phyloP scores from a whole-genome alignment of 805 yeast species.

The Saccharomycopsis oosterbeekiorum region DNA sequence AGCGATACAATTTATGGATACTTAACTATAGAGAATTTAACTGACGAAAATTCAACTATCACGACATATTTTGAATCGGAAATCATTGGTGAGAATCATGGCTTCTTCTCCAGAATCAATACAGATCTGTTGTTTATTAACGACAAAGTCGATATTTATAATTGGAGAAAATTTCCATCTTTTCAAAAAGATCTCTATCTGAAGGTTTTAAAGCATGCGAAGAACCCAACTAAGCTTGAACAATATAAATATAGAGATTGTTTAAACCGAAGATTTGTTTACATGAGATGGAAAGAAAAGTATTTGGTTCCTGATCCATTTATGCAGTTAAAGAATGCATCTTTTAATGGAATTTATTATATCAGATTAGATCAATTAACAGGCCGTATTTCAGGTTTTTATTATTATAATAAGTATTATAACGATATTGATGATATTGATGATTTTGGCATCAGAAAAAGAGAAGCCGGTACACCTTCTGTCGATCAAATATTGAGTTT shows the following conservation, averaged over 20 bases:
- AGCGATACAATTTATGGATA: slow-evolving; percentile 46
- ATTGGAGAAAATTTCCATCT: slow-evolving; percentile 15
- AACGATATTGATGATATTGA: not conserved
- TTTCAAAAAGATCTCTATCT: slow-evolving; percentile 9
- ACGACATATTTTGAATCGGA: slow-evolving; percentile 69
- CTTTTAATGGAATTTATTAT: slow-evolving; percentile 89
- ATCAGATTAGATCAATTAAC: slow-evolving; percentile 69
- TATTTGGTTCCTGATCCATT: slow-evolving; percentile 74
- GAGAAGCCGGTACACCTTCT: slow-evolving; percentile 22
- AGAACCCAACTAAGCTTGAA: not conserved
- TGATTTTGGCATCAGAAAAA: not conserved
- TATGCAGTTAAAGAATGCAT: slow-evolving; percentile 48
- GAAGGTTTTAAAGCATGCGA: slow-evolving; percentile 2
- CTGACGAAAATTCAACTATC: slow-evolving; percentile 57
- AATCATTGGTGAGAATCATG: slow-evolving; percentile 43
- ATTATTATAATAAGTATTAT: slow-evolving; percentile 56
- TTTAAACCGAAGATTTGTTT: slow-evolving; percentile 41
- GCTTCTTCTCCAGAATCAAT: slow-evolving; percentile 28
- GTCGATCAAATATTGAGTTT: slow-evolving; percentile 75
- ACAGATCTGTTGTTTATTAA: slow-evolving; percentile 1
- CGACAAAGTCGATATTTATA: slow-evolving; percentile 11
- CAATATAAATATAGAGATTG: slow-evolving; percentile 24
- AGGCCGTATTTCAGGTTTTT: slow-evolving; percentile 71
- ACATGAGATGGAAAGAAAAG: slow-evolving; percentile 94
- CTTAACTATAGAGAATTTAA: slow-evolving; percentile 57